Base-by-base conservation (phyloP, 2,329 filamentous ascomycete genomes). In the Tolypocladium amazonense region DNA sequence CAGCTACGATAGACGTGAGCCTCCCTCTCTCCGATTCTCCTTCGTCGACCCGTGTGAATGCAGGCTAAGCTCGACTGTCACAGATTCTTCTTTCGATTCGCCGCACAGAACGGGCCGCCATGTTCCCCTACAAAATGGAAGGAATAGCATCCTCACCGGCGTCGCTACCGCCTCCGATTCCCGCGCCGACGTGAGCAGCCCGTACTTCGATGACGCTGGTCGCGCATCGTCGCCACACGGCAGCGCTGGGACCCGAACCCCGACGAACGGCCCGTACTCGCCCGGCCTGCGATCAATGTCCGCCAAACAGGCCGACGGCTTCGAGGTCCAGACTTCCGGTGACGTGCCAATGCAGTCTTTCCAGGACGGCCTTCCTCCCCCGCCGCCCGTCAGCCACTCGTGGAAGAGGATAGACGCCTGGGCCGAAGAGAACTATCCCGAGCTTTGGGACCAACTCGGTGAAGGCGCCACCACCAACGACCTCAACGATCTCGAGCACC, bases 331-430 rank as follows among this genome's bases (percentile, higher is more conserved):
- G 65, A 86, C 78, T 76, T 77, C 85, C 6, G 89, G 90, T 65
- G 93, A 97, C 73, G 96, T 99, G 63, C 93, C 89, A 66, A 94
- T 99, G 90, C 94, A 97, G 76, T 89, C 89, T 63, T 99, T 99
- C 76, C 86, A 88, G 69, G 92, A 97, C 66, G 94, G 94, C 59
- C 82, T 91, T 30, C 92, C 94, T 2, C 94, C 94, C 3, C 86
- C 94, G 9, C 94, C 94, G 2, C 92, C 94, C 8, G 87, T 96
- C 45, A 74, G 79, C 56, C 92, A 97, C 76, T 96, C 93, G 18
- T 99, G 94, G 94, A 87, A 83, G 71, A 89, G 92, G 74, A 97
- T 99, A 70, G 93, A 97, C 72, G 81, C 83, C 47, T 99, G 94
- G 94, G 83, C 90, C 59, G 94, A 97, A 69, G 90, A 94, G 63